Conservation (phyloP, 345 rosid genomes). For the Raphanus raphanistrum region DNA sequence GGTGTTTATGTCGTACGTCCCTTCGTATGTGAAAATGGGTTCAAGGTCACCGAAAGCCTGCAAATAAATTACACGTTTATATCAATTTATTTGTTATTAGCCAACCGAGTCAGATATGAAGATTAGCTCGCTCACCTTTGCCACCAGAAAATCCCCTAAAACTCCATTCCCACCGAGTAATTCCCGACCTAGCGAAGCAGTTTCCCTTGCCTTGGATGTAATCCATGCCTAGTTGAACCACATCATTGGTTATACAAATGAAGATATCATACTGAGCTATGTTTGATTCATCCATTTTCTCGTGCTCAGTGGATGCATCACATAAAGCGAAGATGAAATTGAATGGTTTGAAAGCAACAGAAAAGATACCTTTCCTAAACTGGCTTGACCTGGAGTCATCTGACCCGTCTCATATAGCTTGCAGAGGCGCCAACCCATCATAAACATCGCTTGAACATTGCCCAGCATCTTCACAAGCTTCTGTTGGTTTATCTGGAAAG, state of each 20-base stretch:
- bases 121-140: constrained; percentile 59
- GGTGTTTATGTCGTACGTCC: constrained; percentile 89
- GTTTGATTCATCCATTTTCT: background rate
- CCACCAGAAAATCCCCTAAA: constrained; percentile 84
- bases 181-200: constrained; percentile 78
- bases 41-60: constrained; percentile 99
- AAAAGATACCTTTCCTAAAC: constrained; percentile 85
- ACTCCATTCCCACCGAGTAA: constrained; percentile 96
- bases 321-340: background rate
- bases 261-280: background rate
- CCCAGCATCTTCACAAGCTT: constrained; percentile 89
- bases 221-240: constrained; percentile 72
- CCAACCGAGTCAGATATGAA: constrained; percentile 3
- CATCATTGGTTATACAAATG: constrained; percentile 7
- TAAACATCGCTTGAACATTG: constrained; percentile 88
- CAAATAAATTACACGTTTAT: constrained; percentile 18
- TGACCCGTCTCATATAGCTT: constrained; percentile 77
- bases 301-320: background rate
- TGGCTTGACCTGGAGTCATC: constrained; percentile 95
- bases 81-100: background rate
- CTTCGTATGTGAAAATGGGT: constrained; percentile 92
- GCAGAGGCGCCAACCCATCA: constrained; percentile 97
- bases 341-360: background rate
- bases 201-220: constrained; percentile 72
- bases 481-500: constrained; percentile 89